phyloP scores from a whole-genome alignment of 2,329 filamentous ascomycete genomes.

The Pseudogymnoascus sp. region DNA sequence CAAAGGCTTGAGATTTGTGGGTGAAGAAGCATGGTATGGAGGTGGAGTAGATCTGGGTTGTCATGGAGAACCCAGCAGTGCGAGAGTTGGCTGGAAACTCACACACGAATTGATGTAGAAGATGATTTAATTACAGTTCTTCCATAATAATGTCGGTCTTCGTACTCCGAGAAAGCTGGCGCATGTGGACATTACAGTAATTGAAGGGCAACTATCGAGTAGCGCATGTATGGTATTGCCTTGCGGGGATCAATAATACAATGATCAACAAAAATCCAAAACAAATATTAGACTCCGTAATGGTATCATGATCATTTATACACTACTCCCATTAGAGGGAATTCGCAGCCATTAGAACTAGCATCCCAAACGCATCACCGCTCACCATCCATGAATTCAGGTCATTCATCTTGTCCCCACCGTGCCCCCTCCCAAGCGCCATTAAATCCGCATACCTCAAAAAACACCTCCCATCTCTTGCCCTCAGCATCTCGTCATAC shows the following conservation, averaged over 20 bases:
- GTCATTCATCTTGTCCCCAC: slow-evolving; percentile 11
- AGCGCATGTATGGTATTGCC: background rate
- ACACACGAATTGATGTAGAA: background rate
- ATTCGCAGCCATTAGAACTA: slow-evolving; percentile 17
- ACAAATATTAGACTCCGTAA: no score
- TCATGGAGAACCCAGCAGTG: background rate
- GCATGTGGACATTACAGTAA: no score
- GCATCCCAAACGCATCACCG: slow-evolving; percentile 15
- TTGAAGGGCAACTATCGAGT: no score
- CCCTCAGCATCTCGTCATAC: slow-evolving; percentile 16
- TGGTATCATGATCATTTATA: no score
- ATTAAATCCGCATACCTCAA: slow-evolving; percentile 16
- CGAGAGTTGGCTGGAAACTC: background rate
- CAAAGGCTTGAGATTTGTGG: background rate
- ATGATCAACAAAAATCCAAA: no score
- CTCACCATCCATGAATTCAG: slow-evolving; percentile 16
- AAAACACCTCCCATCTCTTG: slow-evolving; percentile 13
- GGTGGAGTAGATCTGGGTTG: background rate
- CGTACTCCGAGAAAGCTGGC: no score
- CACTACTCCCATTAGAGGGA: slow-evolving; percentile 7
- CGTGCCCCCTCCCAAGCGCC: slow-evolving; percentile 13
- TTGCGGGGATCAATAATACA: background rate
- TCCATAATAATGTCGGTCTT: no score
- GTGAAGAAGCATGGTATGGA: background rate
- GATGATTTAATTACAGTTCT: no score